Evolutionary conservation across 2,329 filamentous ascomycete species (phyloP).

Genomic region (Diaporthe ilicicola): DNA sequence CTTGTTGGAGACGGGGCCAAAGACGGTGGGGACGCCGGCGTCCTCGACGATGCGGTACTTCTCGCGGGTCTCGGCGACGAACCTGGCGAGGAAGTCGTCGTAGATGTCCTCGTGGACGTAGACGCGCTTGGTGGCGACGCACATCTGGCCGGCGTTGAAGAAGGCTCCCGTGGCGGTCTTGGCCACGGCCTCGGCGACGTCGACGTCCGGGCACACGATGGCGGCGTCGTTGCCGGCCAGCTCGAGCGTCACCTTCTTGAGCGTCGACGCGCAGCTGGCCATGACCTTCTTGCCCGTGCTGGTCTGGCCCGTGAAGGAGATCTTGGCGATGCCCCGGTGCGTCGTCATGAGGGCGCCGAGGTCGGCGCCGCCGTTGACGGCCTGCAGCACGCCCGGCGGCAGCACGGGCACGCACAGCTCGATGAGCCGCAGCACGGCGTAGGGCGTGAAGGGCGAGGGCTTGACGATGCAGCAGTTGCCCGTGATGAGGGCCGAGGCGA

Average conservation of each 20-base stretch:
- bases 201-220: slow-evolving; percentile 61
- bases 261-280: slow-evolving; percentile 56
- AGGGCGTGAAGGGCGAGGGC: slow-evolving; percentile 61
- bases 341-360: slow-evolving; percentile 62
- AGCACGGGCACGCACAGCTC: slow-evolving; percentile 55
- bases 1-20: slow-evolving; percentile 70
- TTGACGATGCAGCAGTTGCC: slow-evolving; percentile 61
- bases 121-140: slow-evolving; percentile 65
- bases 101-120: slow-evolving; percentile 70
- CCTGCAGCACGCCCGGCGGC: slow-evolving; percentile 65
- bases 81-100: slow-evolving; percentile 57
- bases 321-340: slow-evolving; percentile 64
- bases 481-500: slow-evolving; percentile 57
- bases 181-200: slow-evolving; percentile 54
- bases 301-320: slow-evolving; percentile 66
- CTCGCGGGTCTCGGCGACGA: slow-evolving; percentile 54
- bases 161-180: slow-evolving; percentile 57
- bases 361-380: slow-evolving; percentile 61
- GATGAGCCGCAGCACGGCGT: slow-evolving; percentile 58
- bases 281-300: slow-evolving; percentile 55
- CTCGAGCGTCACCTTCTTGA: slow-evolving; percentile 64
- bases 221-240: slow-evolving; percentile 65
- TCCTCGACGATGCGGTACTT: slow-evolving; percentile 48
- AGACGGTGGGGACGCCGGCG: slow-evolving; percentile 44
- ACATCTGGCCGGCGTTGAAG: slow-evolving; percentile 63